A percentile compares a stretch with the other conserved stretches of the same genome.
These are phyloP conservation scores for Uromyces viciae-fabae DNA, from an alignment of 1,284 basidiomycete species.

Conservation along the genomic window DNA sequence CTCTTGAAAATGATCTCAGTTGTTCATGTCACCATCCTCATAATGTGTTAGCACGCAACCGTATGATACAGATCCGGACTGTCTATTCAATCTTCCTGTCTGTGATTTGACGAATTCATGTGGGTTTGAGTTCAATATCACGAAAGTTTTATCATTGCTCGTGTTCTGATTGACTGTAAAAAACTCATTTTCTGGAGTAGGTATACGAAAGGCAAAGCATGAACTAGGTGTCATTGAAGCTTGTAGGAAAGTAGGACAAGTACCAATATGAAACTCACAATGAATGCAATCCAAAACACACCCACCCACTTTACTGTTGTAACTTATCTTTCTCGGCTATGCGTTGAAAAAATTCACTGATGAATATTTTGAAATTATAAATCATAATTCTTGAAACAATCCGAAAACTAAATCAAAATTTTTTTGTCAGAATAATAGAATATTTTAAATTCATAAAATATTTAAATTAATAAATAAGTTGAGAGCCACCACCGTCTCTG, in stretches of 20 bases:
- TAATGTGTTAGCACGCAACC: conserved; percentile 4
- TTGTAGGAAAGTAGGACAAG: conserved; percentile 31
- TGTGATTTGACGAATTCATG: conserved; percentile 34
- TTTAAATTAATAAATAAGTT: no score
- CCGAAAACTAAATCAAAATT: no score
- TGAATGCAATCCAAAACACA: no score
- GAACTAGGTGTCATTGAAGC: conserved; percentile 12
- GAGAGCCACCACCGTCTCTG: no score
- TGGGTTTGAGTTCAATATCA: not conserved
- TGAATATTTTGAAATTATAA: no score
- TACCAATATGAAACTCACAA: conserved; percentile 28
- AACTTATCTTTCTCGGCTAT: no score
- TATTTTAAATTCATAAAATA: no score
- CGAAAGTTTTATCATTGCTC: not conserved
- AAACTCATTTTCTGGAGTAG: not conserved
- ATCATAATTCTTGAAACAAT: no score
- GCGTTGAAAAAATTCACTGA: no score
- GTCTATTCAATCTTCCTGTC: conserved; percentile 38
- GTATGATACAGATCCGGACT: conserved; percentile 30
- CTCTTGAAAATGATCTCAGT: not conserved
- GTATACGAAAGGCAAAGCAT: not conserved
- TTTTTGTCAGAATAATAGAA: no score
- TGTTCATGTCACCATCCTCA: not conserved
- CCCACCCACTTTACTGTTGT: no score
- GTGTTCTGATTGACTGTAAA: not conserved